Evolutionary conservation across 441 rosid genomes (phyloP).

Genomic region (Metrosideros polymorpha): DNA sequence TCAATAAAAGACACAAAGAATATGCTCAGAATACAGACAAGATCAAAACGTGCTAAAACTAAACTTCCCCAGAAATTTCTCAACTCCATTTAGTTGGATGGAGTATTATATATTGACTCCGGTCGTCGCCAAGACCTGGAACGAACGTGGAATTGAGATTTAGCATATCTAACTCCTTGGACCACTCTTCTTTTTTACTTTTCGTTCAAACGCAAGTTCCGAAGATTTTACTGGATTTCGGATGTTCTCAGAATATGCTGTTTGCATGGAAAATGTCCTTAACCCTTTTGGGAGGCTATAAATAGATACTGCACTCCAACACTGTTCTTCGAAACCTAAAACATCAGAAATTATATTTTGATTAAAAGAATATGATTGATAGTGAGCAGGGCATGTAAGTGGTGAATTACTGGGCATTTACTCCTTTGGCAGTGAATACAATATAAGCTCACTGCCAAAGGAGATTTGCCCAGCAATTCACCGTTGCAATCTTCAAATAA

Average conservation of each 20-base stretch:
- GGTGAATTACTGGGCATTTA: neutral
- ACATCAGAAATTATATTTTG: neutral
- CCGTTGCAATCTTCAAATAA: neutral
- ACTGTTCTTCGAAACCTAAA: neutral
- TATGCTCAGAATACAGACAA: neutral
- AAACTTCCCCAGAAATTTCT: neutral
- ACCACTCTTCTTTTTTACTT: neutral
- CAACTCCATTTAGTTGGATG: neutral
- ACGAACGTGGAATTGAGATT: neutral
- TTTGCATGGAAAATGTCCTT: neutral
- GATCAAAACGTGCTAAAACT: neutral
- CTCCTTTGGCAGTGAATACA: neutral
- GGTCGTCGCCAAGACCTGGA: neutral
- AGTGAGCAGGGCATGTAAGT: neutral
- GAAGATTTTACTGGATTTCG: neutral
- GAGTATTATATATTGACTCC: neutral
- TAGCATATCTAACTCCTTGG: neutral
- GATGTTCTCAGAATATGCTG: neutral
- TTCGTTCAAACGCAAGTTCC: neutral
- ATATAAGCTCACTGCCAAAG: neutral
- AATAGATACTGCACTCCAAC: neutral
- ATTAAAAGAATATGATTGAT: neutral
- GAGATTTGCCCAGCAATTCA: conserved; percentile 17
- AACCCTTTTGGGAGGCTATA: neutral
- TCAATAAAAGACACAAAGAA: neutral